These are phyloP conservation scores for Ricinus communis DNA, from an alignment of 345 rosid species.

Conservation along the genomic window DNA sequence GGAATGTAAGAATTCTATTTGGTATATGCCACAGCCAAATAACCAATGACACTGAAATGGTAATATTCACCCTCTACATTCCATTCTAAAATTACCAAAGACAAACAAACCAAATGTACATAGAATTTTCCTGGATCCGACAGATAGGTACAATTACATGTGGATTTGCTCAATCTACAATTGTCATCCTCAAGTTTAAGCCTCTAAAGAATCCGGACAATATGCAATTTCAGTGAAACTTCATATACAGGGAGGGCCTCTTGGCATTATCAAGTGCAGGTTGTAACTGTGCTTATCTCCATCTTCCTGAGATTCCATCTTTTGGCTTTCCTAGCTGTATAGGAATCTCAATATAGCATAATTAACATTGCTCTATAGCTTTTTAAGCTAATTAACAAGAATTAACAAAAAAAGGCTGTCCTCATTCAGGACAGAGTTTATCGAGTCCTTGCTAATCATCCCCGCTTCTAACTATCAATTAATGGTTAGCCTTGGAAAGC, in stretches of 20 bases:
- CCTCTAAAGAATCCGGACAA: constrained; percentile 8
- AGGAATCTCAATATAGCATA: background rate
- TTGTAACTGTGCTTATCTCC: background rate
- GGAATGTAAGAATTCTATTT: background rate
- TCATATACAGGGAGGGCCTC: background rate
- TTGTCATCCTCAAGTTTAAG: background rate
- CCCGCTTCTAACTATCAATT: background rate
- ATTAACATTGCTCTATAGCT: too few relatives aligned
- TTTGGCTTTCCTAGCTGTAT: background rate
- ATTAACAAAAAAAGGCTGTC: background rate
- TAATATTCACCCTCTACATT: too few relatives aligned
- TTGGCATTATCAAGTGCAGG: constrained; percentile 4
- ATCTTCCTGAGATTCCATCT: background rate
- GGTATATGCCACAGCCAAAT: too few relatives aligned
- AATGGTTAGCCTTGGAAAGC: too few relatives aligned
- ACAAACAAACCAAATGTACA: too few relatives aligned
- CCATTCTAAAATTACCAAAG: too few relatives aligned
- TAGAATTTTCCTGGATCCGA: too few relatives aligned
- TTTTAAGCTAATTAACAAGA: background rate
- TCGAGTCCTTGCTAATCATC: background rate
- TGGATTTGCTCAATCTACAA: constrained; percentile 1
- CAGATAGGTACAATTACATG: background rate
- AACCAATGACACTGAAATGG: too few relatives aligned
- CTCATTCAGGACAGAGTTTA: background rate
- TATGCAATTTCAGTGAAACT: constrained; percentile 17